Conservation (phyloP, 139 green algal species). For the Diplosphaera chodatii region DNA sequence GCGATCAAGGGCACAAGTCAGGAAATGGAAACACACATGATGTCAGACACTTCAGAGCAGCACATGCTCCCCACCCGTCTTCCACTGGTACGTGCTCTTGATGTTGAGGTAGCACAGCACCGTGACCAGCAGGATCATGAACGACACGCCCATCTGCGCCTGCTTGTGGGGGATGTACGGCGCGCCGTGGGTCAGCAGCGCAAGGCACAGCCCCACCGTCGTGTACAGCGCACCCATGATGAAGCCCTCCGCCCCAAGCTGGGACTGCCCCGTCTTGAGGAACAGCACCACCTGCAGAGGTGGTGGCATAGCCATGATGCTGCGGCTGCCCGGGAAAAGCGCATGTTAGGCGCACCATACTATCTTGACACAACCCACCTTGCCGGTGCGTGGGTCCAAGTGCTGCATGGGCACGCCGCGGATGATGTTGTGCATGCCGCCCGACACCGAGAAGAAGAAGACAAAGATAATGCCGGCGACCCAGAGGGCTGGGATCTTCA, state of each 20-base stretch:
- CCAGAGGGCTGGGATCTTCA: conserved; percentile 46
- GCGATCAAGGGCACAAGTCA: no score
- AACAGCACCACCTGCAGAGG: conserved; percentile 21
- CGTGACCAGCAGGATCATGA: not conserved
- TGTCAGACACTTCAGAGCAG: not conserved
- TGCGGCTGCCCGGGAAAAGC: no score
- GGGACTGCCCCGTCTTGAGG: conserved; percentile 36
- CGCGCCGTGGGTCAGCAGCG: conserved; percentile 31
- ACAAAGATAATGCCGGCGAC: conserved; percentile 36
- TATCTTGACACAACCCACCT: no score
- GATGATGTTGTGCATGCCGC: conserved; percentile 92
- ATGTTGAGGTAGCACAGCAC: conserved; percentile 10
- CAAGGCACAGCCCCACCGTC: conserved; percentile 43
- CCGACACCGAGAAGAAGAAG: conserved; percentile 57
- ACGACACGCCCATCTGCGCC: not conserved
- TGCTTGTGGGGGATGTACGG: conserved; percentile 4
- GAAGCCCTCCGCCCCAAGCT: conserved; percentile 76
- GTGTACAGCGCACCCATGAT: conserved; percentile 68
- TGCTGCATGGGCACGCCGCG: conserved; percentile 66
- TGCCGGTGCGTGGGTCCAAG: conserved; percentile 12
- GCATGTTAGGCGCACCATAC: no score
- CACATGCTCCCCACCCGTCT: conserved; percentile 17
- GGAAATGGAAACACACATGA: no score
- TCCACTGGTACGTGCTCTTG: conserved; percentile 11
- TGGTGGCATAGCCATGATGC: no score